Conservation (phyloP, 805 yeast species). For the Pichia deserticola region DNA sequence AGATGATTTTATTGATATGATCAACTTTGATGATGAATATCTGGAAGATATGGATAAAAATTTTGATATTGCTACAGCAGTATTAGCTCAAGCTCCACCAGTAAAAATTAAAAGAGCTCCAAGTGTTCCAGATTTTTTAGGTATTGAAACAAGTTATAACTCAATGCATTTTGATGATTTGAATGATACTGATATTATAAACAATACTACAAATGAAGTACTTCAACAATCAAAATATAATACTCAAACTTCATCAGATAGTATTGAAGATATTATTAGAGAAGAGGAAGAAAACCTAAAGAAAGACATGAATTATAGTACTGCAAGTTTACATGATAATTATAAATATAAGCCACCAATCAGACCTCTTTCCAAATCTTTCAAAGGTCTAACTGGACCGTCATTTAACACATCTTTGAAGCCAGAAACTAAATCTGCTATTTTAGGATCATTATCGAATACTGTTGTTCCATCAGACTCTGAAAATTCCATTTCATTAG, state of each 20-base stretch:
- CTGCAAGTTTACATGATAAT: neutral
- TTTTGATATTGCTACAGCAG: slow-evolving; percentile 16
- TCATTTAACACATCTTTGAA: slow-evolving; percentile 32
- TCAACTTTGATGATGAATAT: slow-evolving; percentile 24
- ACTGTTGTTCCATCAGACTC: slow-evolving; percentile 14
- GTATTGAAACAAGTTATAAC: slow-evolving; percentile 5
- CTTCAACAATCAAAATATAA: neutral
- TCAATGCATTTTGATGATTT: slow-evolving; percentile 1
- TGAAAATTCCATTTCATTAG: slow-evolving; percentile 10
- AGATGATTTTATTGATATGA: slow-evolving; percentile 24
- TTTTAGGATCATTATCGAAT: slow-evolving; percentile 20
- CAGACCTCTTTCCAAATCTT: slow-evolving; percentile 37
- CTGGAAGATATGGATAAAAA: slow-evolving; percentile 17
- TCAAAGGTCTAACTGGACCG: slow-evolving; percentile 57
- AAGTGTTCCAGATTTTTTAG: slow-evolving; percentile 12
- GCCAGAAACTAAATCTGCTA: slow-evolving; percentile 23
- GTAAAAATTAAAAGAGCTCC: slow-evolving; percentile 2
- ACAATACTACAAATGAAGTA: no score
- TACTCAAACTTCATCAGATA: slow-evolving; percentile 7
- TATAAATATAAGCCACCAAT: slow-evolving; percentile 17
- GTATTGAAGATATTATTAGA: slow-evolving; percentile 9
- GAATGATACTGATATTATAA: neutral
- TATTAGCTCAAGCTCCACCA: slow-evolving; percentile 6
- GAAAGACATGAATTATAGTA: slow-evolving; percentile 1
- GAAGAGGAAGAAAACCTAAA: slow-evolving; percentile 7